Evolutionary conservation across 2,329 filamentous ascomycete species (phyloP), one percentile per base, ranked within the genome.

Genomic region (Exophiala aquamarina): DNA sequence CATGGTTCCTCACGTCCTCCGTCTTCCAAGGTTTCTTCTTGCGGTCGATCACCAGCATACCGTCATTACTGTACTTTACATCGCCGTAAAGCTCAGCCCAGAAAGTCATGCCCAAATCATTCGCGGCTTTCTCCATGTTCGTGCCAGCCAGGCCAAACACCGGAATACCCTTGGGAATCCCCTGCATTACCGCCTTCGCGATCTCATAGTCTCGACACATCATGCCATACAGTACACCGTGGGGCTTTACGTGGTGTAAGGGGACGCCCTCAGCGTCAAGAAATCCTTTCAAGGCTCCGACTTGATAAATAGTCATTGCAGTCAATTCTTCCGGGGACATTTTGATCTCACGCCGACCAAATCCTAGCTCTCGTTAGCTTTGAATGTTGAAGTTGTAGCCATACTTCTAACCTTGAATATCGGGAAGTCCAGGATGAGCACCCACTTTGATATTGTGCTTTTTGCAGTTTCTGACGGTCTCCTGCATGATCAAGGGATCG

Each of bases 341-440:
- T 35, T 78, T 76, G 62, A 86, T 84, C 52, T 80, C 75, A 14
- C 82, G 73, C 2, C 82, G 70, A 2, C 82, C 82, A 56, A 86
- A 86, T 7, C 82, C 82, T 64, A n/a, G 6, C n/a, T n/a, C n/a
- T 6, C 32, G 6, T 34, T n/a, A 34, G 32, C 13, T 14, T 14
- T 6, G 5, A n/a, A 14, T 14, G 6, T 6, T 14, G 8, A 14
- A 14, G 32, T 11, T 11, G 5, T 6, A 34, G 6, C 14, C 32
- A 14, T 34, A 14, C 9, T 34, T 6, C 13, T 18, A 5, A 34
- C 32, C 32, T 17, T 83, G 70, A 11, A 57, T 55, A 60, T 86
- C 82, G n/a, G 78, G 81, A 1, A 84, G 68, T 1, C 81, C 81
- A 0, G 82, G 82, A 56, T 86, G 82, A 0, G 83, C 83, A 6